Evolutionary conservation across 768 basidiomycete species (phyloP).

Genomic region (Pleurotus cornucopiae): DNA sequence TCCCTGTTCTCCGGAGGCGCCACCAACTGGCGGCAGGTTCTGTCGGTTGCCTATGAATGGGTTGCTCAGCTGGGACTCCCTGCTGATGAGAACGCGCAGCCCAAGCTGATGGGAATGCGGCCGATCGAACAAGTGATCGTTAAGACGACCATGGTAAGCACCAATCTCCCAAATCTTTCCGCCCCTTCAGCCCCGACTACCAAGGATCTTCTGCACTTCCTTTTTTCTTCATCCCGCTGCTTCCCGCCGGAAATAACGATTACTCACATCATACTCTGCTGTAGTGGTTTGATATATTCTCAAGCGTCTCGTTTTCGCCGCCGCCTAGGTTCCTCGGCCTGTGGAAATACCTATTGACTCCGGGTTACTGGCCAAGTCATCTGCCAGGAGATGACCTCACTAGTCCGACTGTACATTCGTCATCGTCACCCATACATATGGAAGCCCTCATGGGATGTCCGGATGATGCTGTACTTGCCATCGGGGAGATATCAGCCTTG

Average conservation of each 20-base stretch:
- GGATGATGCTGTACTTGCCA: constrained; percentile 70
- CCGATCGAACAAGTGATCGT: constrained; percentile 52
- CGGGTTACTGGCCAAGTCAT: constrained; percentile 38
- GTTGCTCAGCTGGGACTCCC: constrained; percentile 55
- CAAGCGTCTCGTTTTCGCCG: constrained; percentile 55
- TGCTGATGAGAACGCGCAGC: constrained; percentile 59
- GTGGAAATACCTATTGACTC: constrained; percentile 58
- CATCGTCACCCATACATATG: constrained; percentile 47
- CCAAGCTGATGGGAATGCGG: constrained; percentile 52
- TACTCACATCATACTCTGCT: constrained; percentile 11
- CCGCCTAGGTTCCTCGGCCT: constrained; percentile 63
- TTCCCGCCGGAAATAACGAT: constrained; percentile 11
- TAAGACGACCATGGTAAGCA: constrained; percentile 68
- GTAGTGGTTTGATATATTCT: constrained; percentile 78
- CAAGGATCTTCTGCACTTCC: constrained; percentile 1
- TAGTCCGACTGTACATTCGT: constrained; percentile 19
- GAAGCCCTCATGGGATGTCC: constrained; percentile 73
- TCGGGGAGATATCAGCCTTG: constrained; percentile 70
- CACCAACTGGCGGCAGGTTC: constrained; percentile 66
- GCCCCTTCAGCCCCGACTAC: background rate
- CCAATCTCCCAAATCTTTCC: background rate
- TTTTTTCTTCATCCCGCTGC: background rate
- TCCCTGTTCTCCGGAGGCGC: constrained; percentile 66
- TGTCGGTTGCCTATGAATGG: constrained; percentile 76
- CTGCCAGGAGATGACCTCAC: constrained; percentile 24